Conservation (phyloP, 1,284 basidiomycete species). For the Ceratobasidium sp. region DNA sequence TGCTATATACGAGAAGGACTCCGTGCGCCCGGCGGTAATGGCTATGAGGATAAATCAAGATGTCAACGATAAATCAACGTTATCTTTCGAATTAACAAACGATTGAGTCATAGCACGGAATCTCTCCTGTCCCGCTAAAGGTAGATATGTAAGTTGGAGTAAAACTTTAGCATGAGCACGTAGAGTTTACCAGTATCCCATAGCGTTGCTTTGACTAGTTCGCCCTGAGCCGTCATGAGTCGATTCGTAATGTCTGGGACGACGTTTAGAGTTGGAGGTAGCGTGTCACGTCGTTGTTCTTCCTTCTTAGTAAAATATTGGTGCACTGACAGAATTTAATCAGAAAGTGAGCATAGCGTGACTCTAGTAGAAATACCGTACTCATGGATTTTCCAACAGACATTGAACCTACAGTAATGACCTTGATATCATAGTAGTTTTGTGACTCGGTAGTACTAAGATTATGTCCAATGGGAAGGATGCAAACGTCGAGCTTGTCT, state of each 20-base stretch:
- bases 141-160: not conserved
- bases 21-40: conserved; percentile 31
- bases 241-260: conserved; percentile 11
- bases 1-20: conserved; percentile 37
- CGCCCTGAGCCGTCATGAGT: conserved; percentile 27
- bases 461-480: conserved; percentile 29
- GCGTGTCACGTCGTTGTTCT: not conserved
- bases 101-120: conserved; percentile 15
- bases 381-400: conserved; percentile 32
- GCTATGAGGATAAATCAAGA: not conserved
- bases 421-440: conserved; percentile 17
- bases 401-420: conserved; percentile 26
- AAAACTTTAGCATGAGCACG: not conserved
- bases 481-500: conserved; percentile 29
- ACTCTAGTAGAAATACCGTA: not conserved
- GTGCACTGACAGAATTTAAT: not conserved
- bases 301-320: conserved; percentile 21
- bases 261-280: not conserved
- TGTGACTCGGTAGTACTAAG: not conserved
- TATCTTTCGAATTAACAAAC: not conserved
- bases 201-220: conserved; percentile 10
- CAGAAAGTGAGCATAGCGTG: not conserved
- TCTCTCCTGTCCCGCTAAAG: conserved; percentile 20
- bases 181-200: conserved; percentile 30
- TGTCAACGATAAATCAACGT: too few relatives aligned